Percentiles rank a stretch among this genome's conserved stretches.
phyloP scores from a whole-genome alignment of 2,329 filamentous ascomycete species.

The Akanthomyces muscarius region DNA sequence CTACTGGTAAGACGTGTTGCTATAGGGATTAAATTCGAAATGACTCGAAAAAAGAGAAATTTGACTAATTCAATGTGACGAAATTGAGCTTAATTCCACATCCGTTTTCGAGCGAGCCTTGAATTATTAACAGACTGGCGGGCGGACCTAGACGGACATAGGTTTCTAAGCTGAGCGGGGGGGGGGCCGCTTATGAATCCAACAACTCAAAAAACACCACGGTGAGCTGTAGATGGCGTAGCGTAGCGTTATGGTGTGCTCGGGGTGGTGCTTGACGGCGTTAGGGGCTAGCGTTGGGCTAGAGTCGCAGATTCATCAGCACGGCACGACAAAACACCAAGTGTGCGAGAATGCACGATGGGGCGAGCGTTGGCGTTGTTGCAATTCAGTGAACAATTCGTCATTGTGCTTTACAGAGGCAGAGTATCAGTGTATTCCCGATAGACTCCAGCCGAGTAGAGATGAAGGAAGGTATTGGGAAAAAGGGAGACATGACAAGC shows the following conservation, averaged over 20 bases:
- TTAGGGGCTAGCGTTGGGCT: neutral
- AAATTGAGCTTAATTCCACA: neutral
- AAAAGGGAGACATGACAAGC: neutral
- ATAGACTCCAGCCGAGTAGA: neutral
- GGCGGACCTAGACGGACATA: slow-evolving; percentile 10
- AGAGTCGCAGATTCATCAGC: neutral
- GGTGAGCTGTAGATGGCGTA: neutral
- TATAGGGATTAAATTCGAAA: neutral
- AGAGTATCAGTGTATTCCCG: no score
- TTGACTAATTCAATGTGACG: neutral
- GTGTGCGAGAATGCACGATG: neutral
- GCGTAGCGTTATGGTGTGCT: slow-evolving; percentile 7
- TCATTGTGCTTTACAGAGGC: no score
- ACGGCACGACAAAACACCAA: neutral
- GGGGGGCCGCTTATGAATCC: slow-evolving; percentile 8
- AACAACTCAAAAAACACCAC: neutral
- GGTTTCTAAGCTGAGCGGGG: slow-evolving; percentile 10
- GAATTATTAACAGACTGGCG: neutral
- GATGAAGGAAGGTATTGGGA: neutral
- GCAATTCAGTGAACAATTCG: neutral
- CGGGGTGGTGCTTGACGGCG: neutral
- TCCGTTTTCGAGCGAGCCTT: neutral
- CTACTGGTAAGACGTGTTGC: no score
- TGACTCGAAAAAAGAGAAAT: neutral
- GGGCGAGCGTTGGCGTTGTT: neutral